These are phyloP conservation scores for Ceraceosorus guamensis DNA, from an alignment of 1,284 basidiomycete genomes.

Conservation along the genomic window DNA sequence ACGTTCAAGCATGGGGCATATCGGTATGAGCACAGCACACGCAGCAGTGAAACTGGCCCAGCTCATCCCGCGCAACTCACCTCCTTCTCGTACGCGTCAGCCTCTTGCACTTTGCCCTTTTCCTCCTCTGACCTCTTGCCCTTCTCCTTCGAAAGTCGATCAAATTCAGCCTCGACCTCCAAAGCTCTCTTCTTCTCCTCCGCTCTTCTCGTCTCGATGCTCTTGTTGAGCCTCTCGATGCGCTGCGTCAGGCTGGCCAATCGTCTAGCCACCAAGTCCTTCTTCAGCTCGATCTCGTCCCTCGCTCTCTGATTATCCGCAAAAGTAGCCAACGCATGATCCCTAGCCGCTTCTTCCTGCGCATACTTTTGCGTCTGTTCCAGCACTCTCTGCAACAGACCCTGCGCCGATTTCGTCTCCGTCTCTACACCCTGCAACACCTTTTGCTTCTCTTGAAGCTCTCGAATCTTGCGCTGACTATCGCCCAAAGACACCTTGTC, in stretches of 20 bases:
- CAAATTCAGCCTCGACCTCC: background rate
- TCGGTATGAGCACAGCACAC: background rate
- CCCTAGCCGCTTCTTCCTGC: background rate
- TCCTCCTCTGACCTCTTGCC: background rate
- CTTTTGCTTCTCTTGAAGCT: too few species aligned
- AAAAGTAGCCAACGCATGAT: background rate
- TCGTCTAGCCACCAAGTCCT: background rate
- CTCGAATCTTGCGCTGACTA: too few species aligned
- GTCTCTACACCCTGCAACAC: background rate
- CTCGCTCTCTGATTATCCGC: background rate
- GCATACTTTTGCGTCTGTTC: background rate
- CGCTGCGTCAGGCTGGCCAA: background rate
- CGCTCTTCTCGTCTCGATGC: background rate
- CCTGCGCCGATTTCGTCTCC: background rate
- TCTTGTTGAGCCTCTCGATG: background rate
- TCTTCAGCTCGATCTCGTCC: background rate
- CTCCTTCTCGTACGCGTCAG: background rate
- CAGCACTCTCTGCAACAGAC: background rate
- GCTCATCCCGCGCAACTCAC: too few species aligned
- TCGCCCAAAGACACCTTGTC: too few species aligned
- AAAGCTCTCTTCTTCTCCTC: background rate
- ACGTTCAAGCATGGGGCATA: background rate
- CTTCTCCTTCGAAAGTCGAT: background rate
- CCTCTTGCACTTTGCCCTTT: background rate
- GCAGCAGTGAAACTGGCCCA: too few species aligned